Base-by-base conservation (phyloP, 2,329 filamentous ascomycete genomes). In the Colletotrichum sp. region DNA sequence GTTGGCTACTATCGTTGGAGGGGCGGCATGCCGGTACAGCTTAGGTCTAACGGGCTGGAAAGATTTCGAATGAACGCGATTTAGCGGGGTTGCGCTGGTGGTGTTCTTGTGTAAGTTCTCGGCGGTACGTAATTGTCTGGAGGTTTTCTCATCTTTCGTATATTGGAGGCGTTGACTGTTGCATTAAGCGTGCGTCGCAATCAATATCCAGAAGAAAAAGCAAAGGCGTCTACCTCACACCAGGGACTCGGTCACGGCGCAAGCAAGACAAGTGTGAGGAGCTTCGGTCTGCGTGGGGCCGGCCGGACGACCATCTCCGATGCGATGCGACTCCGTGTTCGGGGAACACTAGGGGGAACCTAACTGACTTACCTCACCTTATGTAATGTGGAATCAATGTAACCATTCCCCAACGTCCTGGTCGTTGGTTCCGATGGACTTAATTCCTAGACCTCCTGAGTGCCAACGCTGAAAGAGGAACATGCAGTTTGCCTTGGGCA, bases 1-100 rank as follows among this genome's bases (percentile, higher is more conserved):
- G 80, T 85, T 52, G 82, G 84, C 66, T 84, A 83, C 76, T 85
- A 84, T 60, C 63, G 79, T 32, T 76, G 71, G 74, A 67, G 61
- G 52, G 74, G 71, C 52, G 32, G 61, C 48, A 75, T 63, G 74
- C 74, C 74, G 26, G 60, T 76, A 52, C 74, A 75, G 43, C 16
- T 76, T 24, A 76, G 67, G 30, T 48, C 67, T 12, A 71, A 65
- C 34, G 74, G 74, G 10, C 36, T 18, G 10, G 74, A 76, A 32
- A 70, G 71, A 21, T 75, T 75, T 39, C 71, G 61, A 18, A 76
- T 76, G 74, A 75, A 75, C 30, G 26, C 36, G 26, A 65, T 76
- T 10, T 76, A 67, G 7, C 43, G n/a, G 43, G n/a, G 43, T 7
- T 52, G 43, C 43, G 43, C 43, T 52, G 43, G 43, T 64, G n/a